Conservation (phyloP, 2,329 filamentous ascomycete species). For the Knufia petricola region DNA sequence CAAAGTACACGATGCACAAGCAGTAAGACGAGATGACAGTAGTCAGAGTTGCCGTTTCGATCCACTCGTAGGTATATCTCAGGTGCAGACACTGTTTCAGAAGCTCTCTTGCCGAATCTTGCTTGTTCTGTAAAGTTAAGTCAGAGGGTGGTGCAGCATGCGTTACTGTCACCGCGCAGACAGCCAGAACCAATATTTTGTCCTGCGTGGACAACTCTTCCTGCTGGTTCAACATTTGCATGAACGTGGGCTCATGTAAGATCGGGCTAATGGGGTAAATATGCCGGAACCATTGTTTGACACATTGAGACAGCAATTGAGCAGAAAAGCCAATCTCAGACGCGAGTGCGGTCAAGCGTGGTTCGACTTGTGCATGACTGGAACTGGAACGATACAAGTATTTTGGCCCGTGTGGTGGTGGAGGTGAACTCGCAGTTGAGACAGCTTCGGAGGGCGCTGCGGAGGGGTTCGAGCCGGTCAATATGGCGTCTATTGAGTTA, state of each 20-base stretch:
- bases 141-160: constrained; percentile 22
- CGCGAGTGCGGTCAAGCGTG: constrained; percentile 16
- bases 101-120: constrained; percentile 20
- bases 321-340: constrained; percentile 21
- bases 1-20: constrained; percentile 21
- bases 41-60: constrained; percentile 17
- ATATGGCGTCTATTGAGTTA: constrained; percentile 16
- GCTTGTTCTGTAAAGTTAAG: constrained; percentile 18
- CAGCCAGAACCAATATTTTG: constrained; percentile 20
- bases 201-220: constrained; percentile 20
- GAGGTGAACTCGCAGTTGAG: constrained; percentile 18
- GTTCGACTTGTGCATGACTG: constrained; percentile 13
- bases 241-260: constrained; percentile 19
- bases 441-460: constrained; percentile 13
- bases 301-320: constrained; percentile 22
- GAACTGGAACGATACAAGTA: constrained; percentile 21
- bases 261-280: constrained; percentile 22
- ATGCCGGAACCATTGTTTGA: constrained; percentile 22
- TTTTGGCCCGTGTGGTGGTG: constrained; percentile 17
- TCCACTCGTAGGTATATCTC: constrained; percentile 18
- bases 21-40: constrained; percentile 22
- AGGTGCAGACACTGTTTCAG: constrained; percentile 18
- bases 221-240: constrained; percentile 13
- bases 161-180: constrained; percentile 21
- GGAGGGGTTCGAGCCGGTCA: constrained; percentile 10